Base-by-base conservation (phyloP, 805 yeast genomes). In the Clavispora carvajalis region DNA sequence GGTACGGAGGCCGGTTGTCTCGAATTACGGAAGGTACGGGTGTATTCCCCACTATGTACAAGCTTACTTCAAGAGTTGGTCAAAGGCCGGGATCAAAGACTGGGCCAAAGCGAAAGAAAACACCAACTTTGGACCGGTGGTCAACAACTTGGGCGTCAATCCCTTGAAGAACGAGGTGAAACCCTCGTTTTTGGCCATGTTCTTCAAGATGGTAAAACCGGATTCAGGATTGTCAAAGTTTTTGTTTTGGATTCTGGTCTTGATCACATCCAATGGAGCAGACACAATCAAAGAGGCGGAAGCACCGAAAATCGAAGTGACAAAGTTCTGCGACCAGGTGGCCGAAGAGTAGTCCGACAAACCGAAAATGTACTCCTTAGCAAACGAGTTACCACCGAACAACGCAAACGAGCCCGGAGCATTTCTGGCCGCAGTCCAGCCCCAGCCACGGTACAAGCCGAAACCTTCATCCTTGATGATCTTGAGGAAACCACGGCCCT, bases 341-440 rank as follows among this genome's bases (percentile, higher is more conserved):
- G 99, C 99, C 47, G 79, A 64, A 24, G 90, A 74, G 72, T 93
- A 89, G 69, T 93, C 99, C 52, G 73, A 59, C 56, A 93, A 75
- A 12, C 90, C 90, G 54, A 88, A 80, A 45, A 93, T 78, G 70
- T 87, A 93, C 69, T 93, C 99, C 71, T 93, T 93, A 46, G 99
- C 98, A 62, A 93, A 93, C 12, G 99, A 96, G 60, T 91, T 89
- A 69, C 98, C 99, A 53, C 99, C 99, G 54, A 93, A 93, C 43
- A 93, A 73, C 13, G 98, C 96, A 60, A 93, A 93, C 2, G 96
- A 88, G 45, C 99, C 99, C 28, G 99, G 99, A 2, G 98, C 97
- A 63, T 93, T 93, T 78, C 99, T 84, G 33, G 99, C 99, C 53
- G 95, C 95, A 45, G 99, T 93, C 99, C 99, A 93, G 44, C 97